Evolutionary conservation across 1,139 yeast species (phyloP).

Genomic region (Ogataea hybrid): DNA sequence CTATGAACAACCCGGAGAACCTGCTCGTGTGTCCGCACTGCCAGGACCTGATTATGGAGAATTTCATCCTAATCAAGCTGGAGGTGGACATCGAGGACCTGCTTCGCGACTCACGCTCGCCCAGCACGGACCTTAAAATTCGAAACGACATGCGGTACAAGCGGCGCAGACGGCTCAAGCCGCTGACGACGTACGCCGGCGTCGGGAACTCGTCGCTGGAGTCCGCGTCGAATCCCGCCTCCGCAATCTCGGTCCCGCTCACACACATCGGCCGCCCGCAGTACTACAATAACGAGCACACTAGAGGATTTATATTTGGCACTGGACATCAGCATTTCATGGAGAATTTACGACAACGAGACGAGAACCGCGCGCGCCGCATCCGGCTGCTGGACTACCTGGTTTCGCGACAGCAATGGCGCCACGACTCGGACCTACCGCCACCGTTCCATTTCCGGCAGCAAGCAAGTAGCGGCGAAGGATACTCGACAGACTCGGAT

Average conservation of each 20-base stretch:
- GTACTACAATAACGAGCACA: constrained; percentile 14
- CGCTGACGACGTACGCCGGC: constrained; percentile 11
- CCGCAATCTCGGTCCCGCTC: constrained; percentile 2
- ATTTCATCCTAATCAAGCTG: constrained; percentile 29
- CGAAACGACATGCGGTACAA: constrained; percentile 26
- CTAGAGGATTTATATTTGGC: constrained; percentile 20
- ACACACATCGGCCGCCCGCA: constrained; percentile 10
- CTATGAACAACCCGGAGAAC: constrained; percentile 31
- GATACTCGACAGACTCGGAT: constrained; percentile 18
- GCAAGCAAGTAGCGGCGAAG: constrained; percentile 13
- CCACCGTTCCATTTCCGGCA: constrained; percentile 11
- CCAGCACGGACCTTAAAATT: constrained; percentile 14
- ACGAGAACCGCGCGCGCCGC: constrained; percentile 20
- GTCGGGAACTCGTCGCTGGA: constrained; percentile 6
- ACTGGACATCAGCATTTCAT: constrained; percentile 16
- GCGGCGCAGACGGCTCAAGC: constrained; percentile 23
- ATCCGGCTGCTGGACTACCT: constrained; percentile 19
- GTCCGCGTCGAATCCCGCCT: background rate
- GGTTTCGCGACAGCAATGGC: constrained; percentile 21
- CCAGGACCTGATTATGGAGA: constrained; percentile 24
- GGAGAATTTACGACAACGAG: constrained; percentile 15
- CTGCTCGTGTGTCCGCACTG: constrained; percentile 30
- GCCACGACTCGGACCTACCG: constrained; percentile 16
- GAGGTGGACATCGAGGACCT: constrained; percentile 30
- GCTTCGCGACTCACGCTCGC: constrained; percentile 17